Base-by-base conservation (phyloP, 257 asterid species). In the Petunia secreta region DNA sequence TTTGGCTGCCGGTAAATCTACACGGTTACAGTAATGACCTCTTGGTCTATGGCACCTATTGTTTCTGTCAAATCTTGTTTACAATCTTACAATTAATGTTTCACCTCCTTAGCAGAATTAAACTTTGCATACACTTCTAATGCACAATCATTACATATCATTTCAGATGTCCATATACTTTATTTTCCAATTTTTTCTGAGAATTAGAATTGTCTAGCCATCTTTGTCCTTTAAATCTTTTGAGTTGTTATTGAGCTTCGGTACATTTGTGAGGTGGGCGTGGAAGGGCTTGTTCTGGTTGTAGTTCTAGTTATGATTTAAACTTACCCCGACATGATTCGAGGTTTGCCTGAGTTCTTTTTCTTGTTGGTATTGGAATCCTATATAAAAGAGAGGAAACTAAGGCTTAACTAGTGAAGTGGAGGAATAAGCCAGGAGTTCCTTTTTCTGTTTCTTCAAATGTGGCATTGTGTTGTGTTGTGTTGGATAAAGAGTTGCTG, bases 1-100 rank as follows among this genome's bases (percentile, higher is more conserved):
- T 79, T 48, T 79, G 81, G 81, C 54, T 79, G 59, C 81, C 76
- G 81, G 81, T 79, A 79, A 71, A 71, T 71, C 40, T 5, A 69
- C 10, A 69, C 46, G 59, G 46, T 69, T 69, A 0, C 34, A 25
- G 25, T 69, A 37, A 68, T 44, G 14, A 68, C 14, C 1, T n/a
- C 37, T 44, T 4, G 0, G 9, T 68, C 1, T 68, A 16, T 44
- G 75, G 39, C 75, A 68, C 40, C 8, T 44, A 53, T 44, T 68
- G n/a, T 44, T 68, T 68, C 50, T 65, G 52, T 39, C 73, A 66
- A 46, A 9, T 68, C 77, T 25, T 69, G 77, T 46, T 69, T 46
- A 41, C 41, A 46, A 40, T 16, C 41, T 43, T 44, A 7, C 8
- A 16, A 46, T 16, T 68, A 16, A n/a, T 46, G 25, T 69, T 68